Evolutionary conservation across 306 rosid species (phyloP).

Genomic region (Rosa persica): DNA sequence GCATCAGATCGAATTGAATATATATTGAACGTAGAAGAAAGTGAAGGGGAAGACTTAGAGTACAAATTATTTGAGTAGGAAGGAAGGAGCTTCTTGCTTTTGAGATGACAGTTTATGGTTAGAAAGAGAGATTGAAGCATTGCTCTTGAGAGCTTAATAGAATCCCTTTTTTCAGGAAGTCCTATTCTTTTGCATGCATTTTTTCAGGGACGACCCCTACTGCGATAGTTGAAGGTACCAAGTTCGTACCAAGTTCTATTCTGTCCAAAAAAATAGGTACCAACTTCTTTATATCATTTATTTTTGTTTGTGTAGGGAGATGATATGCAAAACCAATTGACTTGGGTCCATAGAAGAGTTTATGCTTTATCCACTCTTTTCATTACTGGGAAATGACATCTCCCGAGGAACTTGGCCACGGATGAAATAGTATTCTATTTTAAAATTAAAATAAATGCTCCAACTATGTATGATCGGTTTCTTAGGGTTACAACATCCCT

Average conservation of each 20-base stretch:
- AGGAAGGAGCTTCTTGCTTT: neutral
- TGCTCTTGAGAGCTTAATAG: neutral
- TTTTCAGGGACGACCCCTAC: neutral
- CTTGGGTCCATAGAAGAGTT: no score
- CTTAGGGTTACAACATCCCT: neutral
- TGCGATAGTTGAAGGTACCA: neutral
- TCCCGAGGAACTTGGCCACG: no score
- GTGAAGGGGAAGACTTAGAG: neutral
- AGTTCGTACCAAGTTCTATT: neutral
- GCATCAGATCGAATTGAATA: neutral
- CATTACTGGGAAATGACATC: no score
- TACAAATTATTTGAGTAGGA: no score
- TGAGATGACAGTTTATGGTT: neutral
- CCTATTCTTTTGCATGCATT: slow-evolving; percentile 2
- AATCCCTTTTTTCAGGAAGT: slow-evolving; percentile 3
- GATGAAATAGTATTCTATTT: no score
- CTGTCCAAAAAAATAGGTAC: no score
- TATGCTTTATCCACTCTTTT: no score
- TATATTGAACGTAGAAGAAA: neutral
- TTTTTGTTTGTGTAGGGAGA: no score
- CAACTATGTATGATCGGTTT: neutral
- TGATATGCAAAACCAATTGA: no score
- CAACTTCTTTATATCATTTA: no score
- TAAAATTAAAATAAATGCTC: no score
- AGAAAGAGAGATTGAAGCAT: neutral